These are phyloP conservation scores for Vitis cinerea DNA, from an alignment of 164 flowering plant genomes.

Conservation along the genomic window DNA sequence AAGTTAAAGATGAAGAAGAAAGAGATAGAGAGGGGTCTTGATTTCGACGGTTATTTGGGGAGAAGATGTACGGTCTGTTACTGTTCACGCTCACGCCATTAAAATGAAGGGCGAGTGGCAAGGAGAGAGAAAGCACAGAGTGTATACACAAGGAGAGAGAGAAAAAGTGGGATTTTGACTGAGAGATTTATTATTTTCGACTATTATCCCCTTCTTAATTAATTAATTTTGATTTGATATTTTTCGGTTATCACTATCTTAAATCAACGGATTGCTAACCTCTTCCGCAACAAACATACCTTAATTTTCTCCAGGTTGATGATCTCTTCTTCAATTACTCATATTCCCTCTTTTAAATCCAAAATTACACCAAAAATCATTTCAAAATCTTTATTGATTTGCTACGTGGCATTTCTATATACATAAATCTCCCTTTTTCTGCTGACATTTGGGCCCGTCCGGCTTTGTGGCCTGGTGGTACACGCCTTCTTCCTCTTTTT, in stretches of 20 bases:
- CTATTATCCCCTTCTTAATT: not conserved
- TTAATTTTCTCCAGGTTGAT: not conserved
- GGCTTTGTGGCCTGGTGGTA: too few relatives aligned
- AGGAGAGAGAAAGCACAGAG: not conserved
- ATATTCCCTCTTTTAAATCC: too few relatives aligned
- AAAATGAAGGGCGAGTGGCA: slow-evolving; percentile 17
- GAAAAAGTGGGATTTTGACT: not conserved
- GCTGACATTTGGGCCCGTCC: not conserved
- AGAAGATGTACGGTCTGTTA: slow-evolving; percentile 10
- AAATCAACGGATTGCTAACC: not conserved
- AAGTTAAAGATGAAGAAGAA: not conserved
- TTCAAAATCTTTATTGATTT: too few relatives aligned
- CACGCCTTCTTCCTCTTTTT: too few relatives aligned
- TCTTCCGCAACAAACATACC: not conserved
- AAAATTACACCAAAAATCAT: too few relatives aligned
- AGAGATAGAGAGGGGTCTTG: slow-evolving; percentile 6
- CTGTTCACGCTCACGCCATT: slow-evolving; percentile 25
- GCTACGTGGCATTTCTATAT: too few relatives aligned
- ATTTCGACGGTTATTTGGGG: not conserved
- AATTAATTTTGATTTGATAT: not conserved
- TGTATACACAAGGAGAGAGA: not conserved
- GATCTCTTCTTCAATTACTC: not conserved
- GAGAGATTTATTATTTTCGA: not conserved
- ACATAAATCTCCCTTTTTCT: not conserved
- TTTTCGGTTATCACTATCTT: not conserved